These are phyloP conservation scores for Abrus precatorius DNA, from an alignment of 306 rosid species.

Conservation along the genomic window DNA sequence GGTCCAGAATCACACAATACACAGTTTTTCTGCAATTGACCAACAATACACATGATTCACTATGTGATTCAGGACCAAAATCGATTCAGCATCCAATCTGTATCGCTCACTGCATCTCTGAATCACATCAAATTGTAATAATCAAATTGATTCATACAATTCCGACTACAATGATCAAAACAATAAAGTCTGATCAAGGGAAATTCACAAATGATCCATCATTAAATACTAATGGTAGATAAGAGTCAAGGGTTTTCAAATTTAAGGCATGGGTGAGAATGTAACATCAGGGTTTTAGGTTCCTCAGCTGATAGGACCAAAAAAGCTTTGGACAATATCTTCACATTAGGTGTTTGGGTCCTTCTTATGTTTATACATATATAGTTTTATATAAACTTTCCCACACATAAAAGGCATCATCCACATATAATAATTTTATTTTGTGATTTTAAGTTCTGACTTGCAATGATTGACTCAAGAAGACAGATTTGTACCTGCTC, in stretches of 20 bases:
- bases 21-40: not conserved
- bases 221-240: not conserved
- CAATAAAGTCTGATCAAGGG: slow-evolving; percentile 27
- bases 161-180: slow-evolving; percentile 13
- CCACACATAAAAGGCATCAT: slow-evolving; percentile 37
- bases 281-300: slow-evolving; percentile 16
- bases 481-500: slow-evolving; percentile 68
- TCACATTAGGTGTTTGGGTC: slow-evolving; percentile 32
- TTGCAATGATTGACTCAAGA: slow-evolving; percentile 42
- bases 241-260: slow-evolving; percentile 8
- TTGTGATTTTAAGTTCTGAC: slow-evolving; percentile 20
- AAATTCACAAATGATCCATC: slow-evolving; percentile 21
- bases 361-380: not conserved
- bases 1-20: not conserved
- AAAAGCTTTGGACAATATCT: slow-evolving; percentile 5
- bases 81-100: not conserved
- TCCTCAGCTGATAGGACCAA: slow-evolving; percentile 3
- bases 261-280: slow-evolving; percentile 10
- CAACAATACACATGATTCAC: no score
- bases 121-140: not conserved
- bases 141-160: not conserved
- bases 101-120: not conserved
- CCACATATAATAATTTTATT: slow-evolving; percentile 34
- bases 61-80: not conserved
- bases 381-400: slow-evolving; percentile 2